Percentiles rank a stretch among this genome's conserved stretches.
Evolutionary conservation across 164 flowering plant species (phyloP).

Genomic region (Protea cynaroides): DNA sequence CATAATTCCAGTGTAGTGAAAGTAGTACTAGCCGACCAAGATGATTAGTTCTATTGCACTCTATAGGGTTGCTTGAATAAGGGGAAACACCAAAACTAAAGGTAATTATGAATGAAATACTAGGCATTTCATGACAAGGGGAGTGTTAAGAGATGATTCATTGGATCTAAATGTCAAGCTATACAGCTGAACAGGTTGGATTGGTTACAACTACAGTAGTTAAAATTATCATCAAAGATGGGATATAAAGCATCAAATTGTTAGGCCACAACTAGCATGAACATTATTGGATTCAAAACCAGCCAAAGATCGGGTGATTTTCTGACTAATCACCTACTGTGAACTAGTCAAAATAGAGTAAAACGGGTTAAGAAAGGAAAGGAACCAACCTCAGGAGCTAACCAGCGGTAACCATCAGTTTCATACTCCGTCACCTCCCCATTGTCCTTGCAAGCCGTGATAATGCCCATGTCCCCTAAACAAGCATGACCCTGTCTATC

Average conservation of each 20-base stretch:
- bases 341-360: too few species aligned
- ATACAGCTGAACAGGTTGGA: conserved; percentile 22
- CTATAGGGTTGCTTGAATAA: conserved; percentile 18
- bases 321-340: too few species aligned
- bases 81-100: conserved; percentile 17
- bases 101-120: conserved; percentile 26
- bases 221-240: not conserved
- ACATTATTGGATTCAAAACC: too few species aligned
- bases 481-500: conserved; percentile 84
- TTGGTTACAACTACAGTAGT: too few species aligned
- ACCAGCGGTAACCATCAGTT: conserved; percentile 93
- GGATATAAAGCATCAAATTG: conserved; percentile 15
- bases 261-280: too few species aligned
- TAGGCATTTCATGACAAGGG: conserved; percentile 17
- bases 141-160: too few species aligned
- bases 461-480: conserved; percentile 84
- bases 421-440: conserved; percentile 91
- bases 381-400: conserved; percentile 91
- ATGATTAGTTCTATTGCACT: conserved; percentile 7
- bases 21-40: conserved; percentile 16
- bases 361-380: not conserved
- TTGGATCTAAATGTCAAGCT: too few species aligned
- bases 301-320: too few species aligned
- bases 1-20: conserved; percentile 11
- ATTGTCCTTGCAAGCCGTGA: conserved; percentile 60